phyloP scores from a whole-genome alignment of 768 basidiomycete species.

The Suillus subluteus region DNA sequence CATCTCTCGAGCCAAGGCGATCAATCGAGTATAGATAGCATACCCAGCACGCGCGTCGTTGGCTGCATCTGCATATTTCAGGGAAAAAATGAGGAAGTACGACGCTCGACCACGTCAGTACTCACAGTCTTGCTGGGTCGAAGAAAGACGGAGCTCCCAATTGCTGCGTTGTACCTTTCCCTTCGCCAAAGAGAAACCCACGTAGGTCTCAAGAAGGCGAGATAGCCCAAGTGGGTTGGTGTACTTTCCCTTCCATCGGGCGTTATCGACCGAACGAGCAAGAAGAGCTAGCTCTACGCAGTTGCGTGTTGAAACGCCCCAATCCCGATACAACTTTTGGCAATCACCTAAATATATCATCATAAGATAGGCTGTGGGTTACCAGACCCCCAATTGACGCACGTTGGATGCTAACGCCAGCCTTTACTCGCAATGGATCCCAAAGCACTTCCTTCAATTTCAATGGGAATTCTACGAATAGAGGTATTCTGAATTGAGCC shows the following conservation, averaged over 20 bases:
- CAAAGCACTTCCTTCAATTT: slow-evolving; percentile 55
- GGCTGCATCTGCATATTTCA: slow-evolving; percentile 55
- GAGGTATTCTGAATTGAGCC: slow-evolving; percentile 6
- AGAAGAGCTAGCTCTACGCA: slow-evolving; percentile 73
- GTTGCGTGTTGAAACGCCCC: slow-evolving; percentile 45
- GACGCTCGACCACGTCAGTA: slow-evolving; percentile 12
- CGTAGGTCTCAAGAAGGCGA: slow-evolving; percentile 65
- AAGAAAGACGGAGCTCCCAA: slow-evolving; percentile 60
- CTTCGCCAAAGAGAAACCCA: slow-evolving; percentile 55
- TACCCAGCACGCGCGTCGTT: slow-evolving; percentile 75
- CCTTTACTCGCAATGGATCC: slow-evolving; percentile 59
- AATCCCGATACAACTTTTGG: slow-evolving; percentile 59
- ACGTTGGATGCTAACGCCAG: slow-evolving; percentile 79
- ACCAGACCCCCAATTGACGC: slow-evolving; percentile 18
- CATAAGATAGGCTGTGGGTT: slow-evolving; percentile 10
- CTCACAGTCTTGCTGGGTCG: slow-evolving; percentile 63
- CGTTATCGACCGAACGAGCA: slow-evolving; percentile 71
- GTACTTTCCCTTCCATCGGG: slow-evolving; percentile 74
- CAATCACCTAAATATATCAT: slow-evolving; percentile 55
- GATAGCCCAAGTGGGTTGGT: slow-evolving; percentile 62
- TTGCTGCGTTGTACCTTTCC: slow-evolving; percentile 66
- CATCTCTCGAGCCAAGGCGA: slow-evolving; percentile 43
- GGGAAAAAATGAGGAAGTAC: slow-evolving; percentile 7
- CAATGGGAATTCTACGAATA: slow-evolving; percentile 52
- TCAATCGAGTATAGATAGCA: slow-evolving; percentile 51